Evolutionary conservation across 1,139 yeast species (phyloP).

Genomic region (Yamadazyma conglobata): DNA sequence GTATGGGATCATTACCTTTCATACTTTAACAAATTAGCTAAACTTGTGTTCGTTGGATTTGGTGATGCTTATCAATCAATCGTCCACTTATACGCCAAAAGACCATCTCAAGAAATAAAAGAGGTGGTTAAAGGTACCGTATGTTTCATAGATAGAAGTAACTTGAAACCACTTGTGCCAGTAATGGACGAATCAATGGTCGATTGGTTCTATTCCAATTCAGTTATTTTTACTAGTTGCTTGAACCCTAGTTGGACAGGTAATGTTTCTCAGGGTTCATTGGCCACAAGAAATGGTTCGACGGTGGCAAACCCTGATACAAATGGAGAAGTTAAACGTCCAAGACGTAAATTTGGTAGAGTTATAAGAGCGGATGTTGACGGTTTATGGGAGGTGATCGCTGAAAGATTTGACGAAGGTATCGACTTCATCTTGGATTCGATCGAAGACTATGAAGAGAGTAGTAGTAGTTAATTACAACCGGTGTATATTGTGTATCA

Average conservation of each 20-base stretch:
- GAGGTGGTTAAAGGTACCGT: constrained; percentile 70
- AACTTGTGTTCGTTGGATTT: constrained; percentile 77
- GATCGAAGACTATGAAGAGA: constrained; percentile 47
- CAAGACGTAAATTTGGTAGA: constrained; percentile 87
- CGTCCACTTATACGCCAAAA: constrained; percentile 83
- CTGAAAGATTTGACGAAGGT: constrained; percentile 83
- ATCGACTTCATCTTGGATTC: constrained; percentile 79
- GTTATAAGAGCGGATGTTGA: constrained; percentile 71
- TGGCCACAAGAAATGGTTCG: constrained; percentile 19
- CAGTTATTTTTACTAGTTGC: constrained; percentile 74
- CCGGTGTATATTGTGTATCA: constrained; percentile 1
- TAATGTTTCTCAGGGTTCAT: constrained; percentile 18
- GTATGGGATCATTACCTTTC: constrained; percentile 90
- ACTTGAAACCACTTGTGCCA: constrained; percentile 74
- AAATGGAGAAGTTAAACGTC: constrained; percentile 54
- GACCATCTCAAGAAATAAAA: constrained; percentile 54
- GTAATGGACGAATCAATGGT: constrained; percentile 83
- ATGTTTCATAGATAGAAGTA: constrained; percentile 63
- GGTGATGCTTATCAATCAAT: constrained; percentile 90
- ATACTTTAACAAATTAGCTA: constrained; percentile 62
- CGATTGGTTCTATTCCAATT: constrained; percentile 89
- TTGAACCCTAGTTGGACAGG: constrained; percentile 76
- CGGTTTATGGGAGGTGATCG: constrained; percentile 72
- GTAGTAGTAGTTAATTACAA: constrained; percentile 13
- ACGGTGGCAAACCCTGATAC: constrained; percentile 15